phyloP scores from a whole-genome alignment of 2,329 filamentous ascomycete genomes.

The Fusarium sp. region DNA sequence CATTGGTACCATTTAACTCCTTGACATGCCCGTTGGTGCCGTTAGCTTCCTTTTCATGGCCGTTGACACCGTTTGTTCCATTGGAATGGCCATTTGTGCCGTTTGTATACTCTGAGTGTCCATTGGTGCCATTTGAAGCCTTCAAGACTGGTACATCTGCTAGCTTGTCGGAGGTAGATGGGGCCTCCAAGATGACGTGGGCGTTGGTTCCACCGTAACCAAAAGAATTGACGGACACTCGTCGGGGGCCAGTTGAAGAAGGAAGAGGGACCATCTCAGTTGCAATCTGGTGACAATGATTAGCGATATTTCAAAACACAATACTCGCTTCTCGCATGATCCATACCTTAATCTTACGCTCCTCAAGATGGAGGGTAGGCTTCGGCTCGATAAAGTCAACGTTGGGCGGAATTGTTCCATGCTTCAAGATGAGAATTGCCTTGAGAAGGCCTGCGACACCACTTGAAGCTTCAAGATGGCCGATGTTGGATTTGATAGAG shows the following conservation, averaged over 20 bases:
- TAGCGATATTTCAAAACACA: neutral
- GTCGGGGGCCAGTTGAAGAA: neutral
- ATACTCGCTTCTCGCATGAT: neutral
- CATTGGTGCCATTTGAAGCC: neutral
- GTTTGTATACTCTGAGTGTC: neutral
- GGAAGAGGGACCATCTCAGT: conserved; percentile 15
- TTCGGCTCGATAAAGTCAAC: conserved; percentile 23
- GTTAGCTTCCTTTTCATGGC: neutral
- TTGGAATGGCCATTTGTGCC: neutral
- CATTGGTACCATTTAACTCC: neutral
- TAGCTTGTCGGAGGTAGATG: neutral
- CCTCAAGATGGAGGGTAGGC: conserved; percentile 12
- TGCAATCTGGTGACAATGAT: conserved; percentile 3
- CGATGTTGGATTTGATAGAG: conserved; percentile 29
- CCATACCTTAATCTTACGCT: conserved; percentile 13
- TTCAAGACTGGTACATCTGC: neutral
- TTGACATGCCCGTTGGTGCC: neutral
- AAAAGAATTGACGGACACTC: conserved; percentile 25
- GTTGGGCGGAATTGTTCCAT: conserved; percentile 22
- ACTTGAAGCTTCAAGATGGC: conserved; percentile 26
- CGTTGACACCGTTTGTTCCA: conserved; percentile 1
- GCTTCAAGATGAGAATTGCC: conserved; percentile 21
- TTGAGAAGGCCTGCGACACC: conserved; percentile 27
- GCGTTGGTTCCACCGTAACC: conserved; percentile 30
- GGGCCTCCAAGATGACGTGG: conserved; percentile 30